Evolutionary conservation across 2,329 filamentous ascomycete species (phyloP).

Genomic region (Fusarium decemcellulare): DNA sequence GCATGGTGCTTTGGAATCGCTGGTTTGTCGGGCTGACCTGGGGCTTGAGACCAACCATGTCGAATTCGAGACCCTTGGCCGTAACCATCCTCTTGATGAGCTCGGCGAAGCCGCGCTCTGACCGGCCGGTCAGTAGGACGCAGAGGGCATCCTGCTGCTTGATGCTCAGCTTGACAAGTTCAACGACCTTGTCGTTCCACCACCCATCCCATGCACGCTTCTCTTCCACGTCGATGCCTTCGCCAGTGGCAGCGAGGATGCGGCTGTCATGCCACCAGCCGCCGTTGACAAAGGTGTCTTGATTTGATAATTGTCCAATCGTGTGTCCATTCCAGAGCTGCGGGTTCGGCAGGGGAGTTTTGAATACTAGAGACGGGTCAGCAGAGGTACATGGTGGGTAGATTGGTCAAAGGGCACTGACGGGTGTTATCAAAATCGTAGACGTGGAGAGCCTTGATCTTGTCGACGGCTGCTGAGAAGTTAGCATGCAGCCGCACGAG

Average conservation of each 20-base stretch:
- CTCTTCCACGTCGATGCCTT: slow-evolving; percentile 87
- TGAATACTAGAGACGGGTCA: slow-evolving; percentile 76
- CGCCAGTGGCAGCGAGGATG: slow-evolving; percentile 88
- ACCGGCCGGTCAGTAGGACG: slow-evolving; percentile 89
- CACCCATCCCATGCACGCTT: slow-evolving; percentile 88
- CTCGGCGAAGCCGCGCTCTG: slow-evolving; percentile 81
- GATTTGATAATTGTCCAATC: slow-evolving; percentile 81
- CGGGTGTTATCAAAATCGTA: slow-evolving; percentile 99
- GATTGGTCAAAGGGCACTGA: slow-evolving; percentile 58
- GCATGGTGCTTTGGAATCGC: slow-evolving; percentile 85
- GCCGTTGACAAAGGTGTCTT: slow-evolving; percentile 83
- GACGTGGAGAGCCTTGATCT: slow-evolving; percentile 86
- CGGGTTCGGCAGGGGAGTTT: slow-evolving; percentile 89
- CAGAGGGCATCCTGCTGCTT: slow-evolving; percentile 87
- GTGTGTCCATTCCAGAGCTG: slow-evolving; percentile 88
- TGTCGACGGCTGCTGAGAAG: slow-evolving; percentile 65
- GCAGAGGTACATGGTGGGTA: not conserved
- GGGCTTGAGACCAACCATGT: slow-evolving; percentile 91
- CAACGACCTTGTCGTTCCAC: slow-evolving; percentile 95
- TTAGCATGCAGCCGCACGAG: slow-evolving; percentile 30
- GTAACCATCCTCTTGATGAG: slow-evolving; percentile 85
- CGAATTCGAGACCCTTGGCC: slow-evolving; percentile 86
- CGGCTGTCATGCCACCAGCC: slow-evolving; percentile 98
- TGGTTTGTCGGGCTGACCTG: slow-evolving; percentile 84
- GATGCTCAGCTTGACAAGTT: slow-evolving; percentile 85